phyloP scores from a whole-genome alignment of 2,329 filamentous ascomycete genomes.

The Fusarium sp. region DNA sequence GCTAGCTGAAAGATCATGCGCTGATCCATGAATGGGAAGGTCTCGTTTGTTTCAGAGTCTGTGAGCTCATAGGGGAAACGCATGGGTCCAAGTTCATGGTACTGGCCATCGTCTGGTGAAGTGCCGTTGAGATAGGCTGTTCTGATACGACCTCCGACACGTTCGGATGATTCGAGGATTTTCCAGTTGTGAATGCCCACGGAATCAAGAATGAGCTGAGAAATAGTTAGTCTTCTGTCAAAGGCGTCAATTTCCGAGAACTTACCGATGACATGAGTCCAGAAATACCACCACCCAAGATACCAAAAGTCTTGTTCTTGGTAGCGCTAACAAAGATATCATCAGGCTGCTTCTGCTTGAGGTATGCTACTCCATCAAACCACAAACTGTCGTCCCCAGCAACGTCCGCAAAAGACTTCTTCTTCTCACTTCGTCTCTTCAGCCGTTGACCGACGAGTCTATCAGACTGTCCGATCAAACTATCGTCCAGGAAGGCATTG shows the following conservation, averaged over 20 bases:
- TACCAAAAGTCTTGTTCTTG: constrained; percentile 44
- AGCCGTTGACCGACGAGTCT: constrained; percentile 1
- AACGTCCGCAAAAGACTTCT: constrained; percentile 14
- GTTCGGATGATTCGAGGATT: constrained; percentile 55
- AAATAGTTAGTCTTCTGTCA: fast-evolving
- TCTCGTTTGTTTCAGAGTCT: constrained; percentile 64
- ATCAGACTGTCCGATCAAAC: constrained; percentile 36
- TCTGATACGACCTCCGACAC: constrained; percentile 57
- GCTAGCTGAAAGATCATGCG: constrained; percentile 73
- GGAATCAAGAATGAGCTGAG: constrained; percentile 53
- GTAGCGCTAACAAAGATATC: constrained; percentile 35
- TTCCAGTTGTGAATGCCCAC: constrained; percentile 59
- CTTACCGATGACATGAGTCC: constrained; percentile 25
- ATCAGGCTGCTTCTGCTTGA: constrained; percentile 43
- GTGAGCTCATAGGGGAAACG: constrained; percentile 67
- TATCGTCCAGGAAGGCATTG: constrained; percentile 33
- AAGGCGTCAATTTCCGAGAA: fast-evolving
- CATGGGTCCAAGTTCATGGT: constrained; percentile 71
- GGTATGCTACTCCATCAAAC: constrained; percentile 44
- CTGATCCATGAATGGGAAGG: constrained; percentile 69
- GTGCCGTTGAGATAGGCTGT: constrained; percentile 57
- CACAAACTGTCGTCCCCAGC: constrained; percentile 1
- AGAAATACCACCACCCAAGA: constrained; percentile 55
- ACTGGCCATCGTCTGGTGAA: constrained; percentile 34
- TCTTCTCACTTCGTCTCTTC: background rate